Evolutionary conservation across 1,139 yeast species (phyloP), one percentile per base, ranked within the genome.

Genomic region (Geotrichum reessii): DNA sequence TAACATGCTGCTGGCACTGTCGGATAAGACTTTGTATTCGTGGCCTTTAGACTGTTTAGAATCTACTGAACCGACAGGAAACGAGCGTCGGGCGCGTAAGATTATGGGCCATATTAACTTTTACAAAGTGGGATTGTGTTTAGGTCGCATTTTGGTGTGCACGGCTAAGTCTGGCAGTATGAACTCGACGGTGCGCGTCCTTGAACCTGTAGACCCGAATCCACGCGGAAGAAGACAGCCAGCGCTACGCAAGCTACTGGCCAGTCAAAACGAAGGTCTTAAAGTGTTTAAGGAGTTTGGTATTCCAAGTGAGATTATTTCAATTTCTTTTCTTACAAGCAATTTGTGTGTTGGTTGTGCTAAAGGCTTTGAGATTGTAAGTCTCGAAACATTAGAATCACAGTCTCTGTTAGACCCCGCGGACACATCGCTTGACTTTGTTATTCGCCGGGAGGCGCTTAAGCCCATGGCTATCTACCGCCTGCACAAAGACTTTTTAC

Each of bases 341-440:
- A 87, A 87, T 67, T 76, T 93, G 62, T 92, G 98, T 76, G 87
- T 93, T 63, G 99, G 99, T 22, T 93, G 99, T 69, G 86, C 96
- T 51, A 90, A 87, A 70, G 99, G 99, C 0, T 93, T 93, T 76
- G 98, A 93, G 73, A 91, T 93, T 67, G 91, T 93, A 50, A 81
- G 80, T 47, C 80, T 92, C 64, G 96, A 90, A 68, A 85, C 87
- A 19, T 82, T 86, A 52, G 84, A 82, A 64, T 85, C 85, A 68
- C 93, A 87, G 69, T 82, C 87, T 9, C 80, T 92, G 57, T 77
- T 92, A 66, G 97, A 92, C 73, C 97, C 96, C 47, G 98, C 98
- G 0, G 99, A 93, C 71, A 95, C 98, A 0, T 90, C 97, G 37
- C 78, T 93, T 59, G 99, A 93, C 69, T 93, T 93, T 77, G 97